Evolutionary conservation across 164 flowering plant genomes (phyloP).

Genomic region (Magnolia sinica): DNA sequence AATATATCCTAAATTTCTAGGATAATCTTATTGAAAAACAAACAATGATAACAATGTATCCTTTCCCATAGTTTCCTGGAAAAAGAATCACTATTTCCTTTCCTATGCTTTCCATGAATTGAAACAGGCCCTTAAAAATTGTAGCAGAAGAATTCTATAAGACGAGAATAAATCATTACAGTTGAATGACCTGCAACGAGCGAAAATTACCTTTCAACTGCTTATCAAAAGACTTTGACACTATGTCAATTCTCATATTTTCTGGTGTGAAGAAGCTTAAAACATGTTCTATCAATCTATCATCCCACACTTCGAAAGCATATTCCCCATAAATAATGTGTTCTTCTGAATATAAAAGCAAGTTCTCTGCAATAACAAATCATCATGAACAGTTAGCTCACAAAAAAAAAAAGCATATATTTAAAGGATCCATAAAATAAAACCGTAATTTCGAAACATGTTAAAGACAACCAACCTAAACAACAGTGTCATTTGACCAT

Average conservation of each 20-base stretch:
- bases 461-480: neutral
- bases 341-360: conserved; percentile 70
- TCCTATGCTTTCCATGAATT: too few relatives aligned
- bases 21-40: too few relatives aligned
- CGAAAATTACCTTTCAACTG: conserved; percentile 46
- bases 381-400: conserved; percentile 5
- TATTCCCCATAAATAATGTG: conserved; percentile 89
- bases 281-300: conserved; percentile 45
- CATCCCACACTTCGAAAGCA: conserved; percentile 80
- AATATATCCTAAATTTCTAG: too few relatives aligned
- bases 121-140: neutral
- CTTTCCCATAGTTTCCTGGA: too few relatives aligned
- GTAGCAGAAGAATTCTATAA: neutral
- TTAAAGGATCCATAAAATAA: neutral
- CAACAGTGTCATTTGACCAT: neutral
- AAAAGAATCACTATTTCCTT: too few relatives aligned
- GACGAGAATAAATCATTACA: neutral
- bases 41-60: too few relatives aligned
- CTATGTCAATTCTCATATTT: conserved; percentile 86
- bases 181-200: neutral
- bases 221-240: conserved; percentile 56
- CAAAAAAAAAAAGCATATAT: neutral
- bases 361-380: conserved; percentile 50
- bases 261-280: conserved; percentile 74
- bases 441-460: neutral